Evolutionary conservation across 1,284 basidiomycete species (phyloP).

Genomic region (Ustilago trichophora): DNA sequence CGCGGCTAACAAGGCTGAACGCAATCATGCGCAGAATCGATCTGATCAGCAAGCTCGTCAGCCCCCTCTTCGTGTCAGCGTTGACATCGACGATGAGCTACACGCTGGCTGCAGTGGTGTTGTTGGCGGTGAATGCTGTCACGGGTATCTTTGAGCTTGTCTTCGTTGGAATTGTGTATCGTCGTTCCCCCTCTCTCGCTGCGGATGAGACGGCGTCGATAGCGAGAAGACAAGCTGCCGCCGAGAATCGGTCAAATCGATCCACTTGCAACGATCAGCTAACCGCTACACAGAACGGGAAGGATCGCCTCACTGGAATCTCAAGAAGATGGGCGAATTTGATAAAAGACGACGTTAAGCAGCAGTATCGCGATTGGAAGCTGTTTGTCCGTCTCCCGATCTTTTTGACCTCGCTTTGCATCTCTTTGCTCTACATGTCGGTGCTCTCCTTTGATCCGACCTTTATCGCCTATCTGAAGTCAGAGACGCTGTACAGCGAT

Average conservation of each 20-base stretch:
- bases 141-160: conserved; percentile 50
- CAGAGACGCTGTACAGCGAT: conserved; percentile 66
- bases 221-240: conserved; percentile 5
- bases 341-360: conserved; percentile 10
- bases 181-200: conserved; percentile 41
- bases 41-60: conserved; percentile 71
- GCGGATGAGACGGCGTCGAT: conserved; percentile 25
- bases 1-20: conserved; percentile 62
- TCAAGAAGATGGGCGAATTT: not conserved
- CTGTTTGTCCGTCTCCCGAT: conserved; percentile 70
- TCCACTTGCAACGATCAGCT: not conserved
- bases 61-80: conserved; percentile 72
- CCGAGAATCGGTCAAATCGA: not conserved
- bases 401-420: conserved; percentile 68
- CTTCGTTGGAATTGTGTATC: conserved; percentile 50
- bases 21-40: conserved; percentile 70
- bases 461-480: conserved; percentile 61
- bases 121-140: conserved; percentile 40
- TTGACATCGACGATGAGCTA: conserved; percentile 67
- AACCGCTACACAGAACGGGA: not conserved
- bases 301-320: not conserved
- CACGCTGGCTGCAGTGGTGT: conserved; percentile 34
- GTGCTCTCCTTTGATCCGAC: conserved; percentile 67
- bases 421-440: conserved; percentile 71
- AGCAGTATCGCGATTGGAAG: conserved; percentile 68